Conservation (phyloP, 1,284 basidiomycete genomes). For the Naganishia liquefaciens region DNA sequence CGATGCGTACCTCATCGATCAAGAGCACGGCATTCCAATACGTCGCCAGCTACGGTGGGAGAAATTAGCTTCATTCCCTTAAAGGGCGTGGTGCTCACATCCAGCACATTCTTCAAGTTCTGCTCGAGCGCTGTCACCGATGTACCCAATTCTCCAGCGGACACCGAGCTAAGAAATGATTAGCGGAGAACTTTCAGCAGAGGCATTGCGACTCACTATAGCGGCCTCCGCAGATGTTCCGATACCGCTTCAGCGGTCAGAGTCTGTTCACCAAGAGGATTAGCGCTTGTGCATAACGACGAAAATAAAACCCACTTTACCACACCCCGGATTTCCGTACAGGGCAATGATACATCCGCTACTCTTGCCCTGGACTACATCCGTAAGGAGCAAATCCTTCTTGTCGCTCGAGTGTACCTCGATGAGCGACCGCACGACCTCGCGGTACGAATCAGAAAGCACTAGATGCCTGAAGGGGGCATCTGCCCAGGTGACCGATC, state of each 20-base stretch:
- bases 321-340: slow-evolving; percentile 17
- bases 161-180: slow-evolving; percentile 1
- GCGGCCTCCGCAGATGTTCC: slow-evolving; percentile 34
- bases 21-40: slow-evolving; percentile 36
- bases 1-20: slow-evolving; percentile 34
- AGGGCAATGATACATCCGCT: slow-evolving; percentile 33
- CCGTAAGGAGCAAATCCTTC: slow-evolving; percentile 33
- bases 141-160: slow-evolving; percentile 33
- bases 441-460: slow-evolving; percentile 30
- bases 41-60: slow-evolving; percentile 19
- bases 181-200: not conserved
- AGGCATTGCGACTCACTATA: slow-evolving; percentile 30
- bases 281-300: not conserved
- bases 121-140: slow-evolving; percentile 28
- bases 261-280: not conserved
- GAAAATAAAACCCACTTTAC: slow-evolving; percentile 6
- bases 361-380: slow-evolving; percentile 36
- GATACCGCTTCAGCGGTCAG: slow-evolving; percentile 35
- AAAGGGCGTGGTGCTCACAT: slow-evolving; percentile 1
- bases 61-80: not conserved
- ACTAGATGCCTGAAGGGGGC: slow-evolving; percentile 9
- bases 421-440: slow-evolving; percentile 34
- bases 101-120: slow-evolving; percentile 30
- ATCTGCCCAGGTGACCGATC: slow-evolving; percentile 2
- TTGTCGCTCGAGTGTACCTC: slow-evolving; percentile 35